Evolutionary conservation across 148 eudicot species (phyloP).

Genomic region (Amaranthus cruentus): DNA sequence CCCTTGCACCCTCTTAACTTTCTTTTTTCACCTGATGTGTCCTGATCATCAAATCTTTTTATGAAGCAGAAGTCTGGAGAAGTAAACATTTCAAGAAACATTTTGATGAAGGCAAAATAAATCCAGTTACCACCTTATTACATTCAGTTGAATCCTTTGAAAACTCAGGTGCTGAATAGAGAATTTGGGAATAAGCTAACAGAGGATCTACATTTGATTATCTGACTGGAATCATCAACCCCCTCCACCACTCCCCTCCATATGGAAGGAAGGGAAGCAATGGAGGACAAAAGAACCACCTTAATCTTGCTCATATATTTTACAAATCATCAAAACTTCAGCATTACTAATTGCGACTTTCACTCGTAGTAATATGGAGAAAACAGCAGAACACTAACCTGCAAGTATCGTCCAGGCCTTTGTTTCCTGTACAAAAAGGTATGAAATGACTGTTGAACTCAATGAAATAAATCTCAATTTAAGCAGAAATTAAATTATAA

Average conservation of each 20-base stretch:
- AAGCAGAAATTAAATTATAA: not conserved
- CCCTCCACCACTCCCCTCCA: not conserved
- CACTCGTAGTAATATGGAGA: not conserved
- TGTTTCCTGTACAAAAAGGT: constrained; percentile 56
- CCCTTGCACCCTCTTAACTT: not conserved
- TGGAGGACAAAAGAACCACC: not conserved
- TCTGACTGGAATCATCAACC: not conserved
- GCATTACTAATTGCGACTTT: not conserved
- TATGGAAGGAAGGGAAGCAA: too few relatives aligned
- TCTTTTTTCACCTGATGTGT: not conserved
- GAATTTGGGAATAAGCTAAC: not conserved
- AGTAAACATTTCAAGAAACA: not conserved
- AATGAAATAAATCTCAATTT: not conserved
- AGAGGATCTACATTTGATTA: not conserved
- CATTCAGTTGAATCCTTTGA: not conserved
- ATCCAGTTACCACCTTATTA: not conserved
- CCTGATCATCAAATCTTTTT: not conserved
- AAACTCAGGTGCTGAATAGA: not conserved
- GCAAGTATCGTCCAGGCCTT: constrained; percentile 97
- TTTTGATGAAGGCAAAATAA: not conserved
- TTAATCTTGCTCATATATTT: not conserved
- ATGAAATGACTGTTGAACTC: not conserved
- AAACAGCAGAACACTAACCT: constrained; percentile 41
- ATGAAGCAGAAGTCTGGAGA: not conserved
- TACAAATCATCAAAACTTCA: not conserved